Evolutionary conservation across 805 yeast genomes (phyloP).

Genomic region (Yarrowia sp.): DNA sequence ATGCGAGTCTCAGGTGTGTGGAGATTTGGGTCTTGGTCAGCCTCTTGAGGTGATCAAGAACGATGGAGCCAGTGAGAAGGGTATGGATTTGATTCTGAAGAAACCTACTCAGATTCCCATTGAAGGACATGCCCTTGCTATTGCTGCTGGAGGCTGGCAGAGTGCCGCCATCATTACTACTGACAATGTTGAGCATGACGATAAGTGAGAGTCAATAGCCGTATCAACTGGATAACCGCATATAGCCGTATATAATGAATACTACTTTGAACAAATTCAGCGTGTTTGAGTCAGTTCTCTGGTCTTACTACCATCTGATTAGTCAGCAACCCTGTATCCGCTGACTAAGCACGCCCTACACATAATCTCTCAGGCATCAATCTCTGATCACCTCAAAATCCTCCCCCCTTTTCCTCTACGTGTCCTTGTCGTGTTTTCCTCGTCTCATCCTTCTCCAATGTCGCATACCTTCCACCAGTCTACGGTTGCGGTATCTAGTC

Average conservation of each 20-base stretch:
- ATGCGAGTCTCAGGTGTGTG: slow-evolving; percentile 63
- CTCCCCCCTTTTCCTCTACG: not conserved
- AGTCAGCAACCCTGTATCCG: too few species aligned
- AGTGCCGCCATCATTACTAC: slow-evolving; percentile 61
- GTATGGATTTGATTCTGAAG: slow-evolving; percentile 44
- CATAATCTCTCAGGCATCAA: too few species aligned
- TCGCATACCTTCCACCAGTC: not conserved
- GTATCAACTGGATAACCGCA: too few species aligned
- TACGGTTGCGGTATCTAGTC: slow-evolving; percentile 12
- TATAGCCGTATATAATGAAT: not conserved
- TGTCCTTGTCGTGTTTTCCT: not conserved
- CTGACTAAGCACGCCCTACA: too few species aligned
- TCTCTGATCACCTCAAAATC: not conserved
- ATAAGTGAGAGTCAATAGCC: not conserved
- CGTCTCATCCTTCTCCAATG: too few species aligned
- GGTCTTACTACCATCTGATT: too few species aligned
- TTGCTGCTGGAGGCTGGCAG: slow-evolving; percentile 84
- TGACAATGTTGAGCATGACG: slow-evolving; percentile 6
- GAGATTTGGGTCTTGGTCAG: slow-evolving; percentile 73
- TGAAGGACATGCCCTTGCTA: slow-evolving; percentile 56
- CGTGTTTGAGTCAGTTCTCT: too few species aligned
- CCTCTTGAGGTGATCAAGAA: slow-evolving; percentile 40
- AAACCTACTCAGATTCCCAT: slow-evolving; percentile 55
- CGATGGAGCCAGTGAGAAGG: slow-evolving; percentile 33
- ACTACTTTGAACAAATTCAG: too few species aligned